Conservation (phyloP, 768 basidiomycete species). For the Xanthoconium purpureum region DNA sequence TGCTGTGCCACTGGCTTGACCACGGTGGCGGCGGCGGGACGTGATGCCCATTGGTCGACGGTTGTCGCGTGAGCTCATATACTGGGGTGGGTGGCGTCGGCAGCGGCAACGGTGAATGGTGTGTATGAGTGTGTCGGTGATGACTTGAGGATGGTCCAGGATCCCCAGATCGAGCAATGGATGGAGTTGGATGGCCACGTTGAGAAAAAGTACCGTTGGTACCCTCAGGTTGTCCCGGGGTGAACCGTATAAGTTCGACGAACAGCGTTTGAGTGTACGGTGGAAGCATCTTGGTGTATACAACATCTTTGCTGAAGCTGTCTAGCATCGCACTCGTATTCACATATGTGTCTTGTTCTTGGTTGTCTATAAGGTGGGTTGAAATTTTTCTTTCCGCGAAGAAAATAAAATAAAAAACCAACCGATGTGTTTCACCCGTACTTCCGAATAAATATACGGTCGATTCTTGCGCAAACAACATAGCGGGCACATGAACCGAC, state of each 20-base stretch:
- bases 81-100: slow-evolving; percentile 36
- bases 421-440: slow-evolving; percentile 68
- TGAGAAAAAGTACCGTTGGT: slow-evolving; percentile 15
- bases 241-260: slow-evolving; percentile 61
- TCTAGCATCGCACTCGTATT: slow-evolving; percentile 74
- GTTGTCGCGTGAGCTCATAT: slow-evolving; percentile 30
- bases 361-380: slow-evolving; percentile 35
- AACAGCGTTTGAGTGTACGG: slow-evolving; percentile 68
- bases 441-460: slow-evolving; percentile 69
- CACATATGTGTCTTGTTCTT: slow-evolving; percentile 59
- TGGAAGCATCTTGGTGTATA: slow-evolving; percentile 63
- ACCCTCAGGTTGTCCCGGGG: slow-evolving; percentile 31
- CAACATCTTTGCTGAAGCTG: slow-evolving; percentile 65
- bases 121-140: slow-evolving; percentile 28
- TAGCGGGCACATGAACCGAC: slow-evolving; percentile 67
- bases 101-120: slow-evolving; percentile 30
- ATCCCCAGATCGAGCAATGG: slow-evolving; percentile 24
- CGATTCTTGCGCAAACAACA: slow-evolving; percentile 75
- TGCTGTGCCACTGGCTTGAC: slow-evolving; percentile 32
- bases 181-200: slow-evolving; percentile 15
- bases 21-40: slow-evolving; percentile 35
- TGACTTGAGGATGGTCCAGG: slow-evolving; percentile 31
- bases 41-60: slow-evolving; percentile 33
- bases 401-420: slow-evolving; percentile 21
- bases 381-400: background rate